Conservation (phyloP, 1,284 basidiomycete species). For the Xerocomus amazonicus region DNA sequence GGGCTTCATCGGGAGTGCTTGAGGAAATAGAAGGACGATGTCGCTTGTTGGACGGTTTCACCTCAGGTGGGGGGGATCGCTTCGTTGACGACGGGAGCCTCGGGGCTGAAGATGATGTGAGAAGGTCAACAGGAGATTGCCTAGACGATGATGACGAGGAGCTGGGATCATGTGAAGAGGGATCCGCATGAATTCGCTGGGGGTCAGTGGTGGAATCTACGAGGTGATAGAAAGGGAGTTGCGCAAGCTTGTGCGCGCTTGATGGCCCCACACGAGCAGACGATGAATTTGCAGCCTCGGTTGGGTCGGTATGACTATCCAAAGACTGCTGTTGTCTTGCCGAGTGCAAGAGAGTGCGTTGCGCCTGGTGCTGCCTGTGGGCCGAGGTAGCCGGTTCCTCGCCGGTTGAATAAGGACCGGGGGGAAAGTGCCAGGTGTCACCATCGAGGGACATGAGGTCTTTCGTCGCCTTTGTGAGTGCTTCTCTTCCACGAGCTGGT, state of each 20-base stretch:
- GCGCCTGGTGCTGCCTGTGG: conserved; percentile 15
- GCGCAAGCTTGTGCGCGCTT: conserved; percentile 2
- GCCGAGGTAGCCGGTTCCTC: conserved; percentile 11
- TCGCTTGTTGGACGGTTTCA: conserved; percentile 36
- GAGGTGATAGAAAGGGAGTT: conserved; percentile 20
- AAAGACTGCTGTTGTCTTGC: conserved; percentile 17
- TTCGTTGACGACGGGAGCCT: conserved; percentile 19
- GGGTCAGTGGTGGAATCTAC: conserved; percentile 9
- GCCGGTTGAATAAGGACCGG: conserved; percentile 13
- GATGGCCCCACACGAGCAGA: conserved; percentile 5
- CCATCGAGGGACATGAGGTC: conserved; percentile 36
- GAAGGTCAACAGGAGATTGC: conserved; percentile 25
- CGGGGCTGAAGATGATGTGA: conserved; percentile 12
- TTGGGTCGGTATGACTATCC: conserved; percentile 1
- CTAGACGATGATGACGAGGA: conserved; percentile 30
- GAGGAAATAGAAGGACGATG: conserved; percentile 15
- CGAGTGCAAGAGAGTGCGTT: conserved; percentile 19
- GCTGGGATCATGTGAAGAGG: conserved; percentile 12
- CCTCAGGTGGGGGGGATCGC: conserved; percentile 29
- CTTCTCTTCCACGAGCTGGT: conserved; percentile 46
- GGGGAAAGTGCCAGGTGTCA: conserved; percentile 28
- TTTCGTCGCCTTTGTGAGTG: conserved; percentile 68
- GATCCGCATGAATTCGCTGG: conserved; percentile 9
- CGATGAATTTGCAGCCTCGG: conserved; percentile 3
- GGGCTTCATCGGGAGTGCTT: conserved; percentile 14